These are phyloP conservation scores for Aspergillus oerlinghausenensis DNA, from an alignment of 2,329 filamentous ascomycete species.

Conservation along the genomic window DNA sequence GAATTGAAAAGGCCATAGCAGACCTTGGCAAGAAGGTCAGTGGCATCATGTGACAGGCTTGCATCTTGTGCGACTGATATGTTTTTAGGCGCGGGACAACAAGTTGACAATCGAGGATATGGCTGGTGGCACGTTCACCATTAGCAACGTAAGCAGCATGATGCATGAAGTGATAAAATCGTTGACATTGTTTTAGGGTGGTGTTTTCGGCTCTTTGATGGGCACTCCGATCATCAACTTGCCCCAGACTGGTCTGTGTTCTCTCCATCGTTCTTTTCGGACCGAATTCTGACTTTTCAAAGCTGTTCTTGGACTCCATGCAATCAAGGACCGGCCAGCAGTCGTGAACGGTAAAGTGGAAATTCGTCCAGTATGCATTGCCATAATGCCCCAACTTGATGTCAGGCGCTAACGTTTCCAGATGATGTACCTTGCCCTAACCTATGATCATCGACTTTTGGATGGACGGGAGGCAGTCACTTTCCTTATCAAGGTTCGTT, in stretches of 20 bases:
- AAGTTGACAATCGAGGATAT: constrained; percentile 99
- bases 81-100: constrained; percentile 73
- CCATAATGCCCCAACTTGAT: neutral
- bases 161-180: neutral
- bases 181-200: constrained; percentile 48
- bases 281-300: constrained; percentile 17
- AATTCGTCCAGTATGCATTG: constrained; percentile 65
- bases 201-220: constrained; percentile 95
- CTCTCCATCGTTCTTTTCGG: neutral
- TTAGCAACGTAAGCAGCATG: constrained; percentile 67
- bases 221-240: constrained; percentile 98
- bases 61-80: constrained; percentile 1
- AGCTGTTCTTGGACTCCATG: constrained; percentile 84
- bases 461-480: constrained; percentile 94
- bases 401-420: constrained; percentile 23
- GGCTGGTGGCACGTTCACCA: constrained; percentile 97
- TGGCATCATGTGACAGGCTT: constrained; percentile 3
- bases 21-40: constrained; percentile 89
- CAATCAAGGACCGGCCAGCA: constrained; percentile 91
- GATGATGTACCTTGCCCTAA: constrained; percentile 99
- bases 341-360: constrained; percentile 91
- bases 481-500: constrained; percentile 75
- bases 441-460: constrained; percentile 93
- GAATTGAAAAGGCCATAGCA: constrained; percentile 85
- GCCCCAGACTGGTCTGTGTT: constrained; percentile 65